A percentile compares a stretch with the other conserved stretches of the same genome.
These are phyloP conservation scores for Leptodermis oblonga DNA, from an alignment of 257 asterid genomes.

Conservation along the genomic window DNA sequence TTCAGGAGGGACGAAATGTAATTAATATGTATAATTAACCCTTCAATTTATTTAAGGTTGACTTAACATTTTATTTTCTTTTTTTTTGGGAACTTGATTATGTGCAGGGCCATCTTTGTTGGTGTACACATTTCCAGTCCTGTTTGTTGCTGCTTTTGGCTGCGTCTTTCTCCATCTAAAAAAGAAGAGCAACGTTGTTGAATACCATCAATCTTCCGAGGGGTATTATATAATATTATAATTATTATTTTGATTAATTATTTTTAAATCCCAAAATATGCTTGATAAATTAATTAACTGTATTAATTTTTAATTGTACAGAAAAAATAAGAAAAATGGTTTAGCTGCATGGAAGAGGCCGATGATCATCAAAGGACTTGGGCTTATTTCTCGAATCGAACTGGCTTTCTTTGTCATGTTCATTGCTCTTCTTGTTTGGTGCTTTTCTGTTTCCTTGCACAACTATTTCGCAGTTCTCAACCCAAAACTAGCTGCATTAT, in stretches of 20 bases:
- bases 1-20: no score
- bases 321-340: conserved; percentile 13
- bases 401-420: conserved; percentile 66
- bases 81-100: background rate
- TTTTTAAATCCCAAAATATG: background rate
- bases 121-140: conserved; percentile 50
- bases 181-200: conserved; percentile 23
- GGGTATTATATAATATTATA: conserved; percentile 26
- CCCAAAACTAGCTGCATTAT: conserved; percentile 46
- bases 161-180: conserved; percentile 67
- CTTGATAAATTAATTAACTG: background rate
- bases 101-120: conserved; percentile 50
- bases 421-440: conserved; percentile 71
- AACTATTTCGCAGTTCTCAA: conserved; percentile 40
- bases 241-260: background rate
- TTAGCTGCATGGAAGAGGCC: conserved; percentile 63
- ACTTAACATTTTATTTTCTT: background rate
- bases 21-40: no score
- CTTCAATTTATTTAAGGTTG: no score
- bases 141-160: conserved; percentile 64
- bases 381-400: conserved; percentile 71
- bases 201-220: background rate
- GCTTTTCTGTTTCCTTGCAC: conserved; percentile 38
- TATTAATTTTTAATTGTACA: background rate
- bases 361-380: conserved; percentile 60